Percentiles rank a stretch among this genome's conserved stretches.
Evolutionary conservation across 345 rosid genomes (phyloP).

Genomic region (Dimocarpus longan): DNA sequence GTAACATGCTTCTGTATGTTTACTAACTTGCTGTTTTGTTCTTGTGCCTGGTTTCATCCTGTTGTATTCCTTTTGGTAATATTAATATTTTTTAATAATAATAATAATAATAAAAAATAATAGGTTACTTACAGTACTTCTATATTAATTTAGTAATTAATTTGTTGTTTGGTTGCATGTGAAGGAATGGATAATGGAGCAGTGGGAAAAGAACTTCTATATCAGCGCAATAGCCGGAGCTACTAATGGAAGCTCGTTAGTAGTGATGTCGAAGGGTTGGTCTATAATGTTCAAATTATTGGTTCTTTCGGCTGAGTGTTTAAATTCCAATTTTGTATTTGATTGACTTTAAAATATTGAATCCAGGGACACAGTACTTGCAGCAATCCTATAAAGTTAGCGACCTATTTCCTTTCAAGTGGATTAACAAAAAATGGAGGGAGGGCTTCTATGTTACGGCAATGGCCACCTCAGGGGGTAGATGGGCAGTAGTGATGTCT

Average conservation of each 20-base stretch:
- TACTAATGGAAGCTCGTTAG: conserved; percentile 81
- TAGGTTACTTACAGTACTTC: no score
- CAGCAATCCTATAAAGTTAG: conserved; percentile 98
- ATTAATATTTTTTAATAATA: no score
- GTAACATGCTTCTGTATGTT: conserved; percentile 27
- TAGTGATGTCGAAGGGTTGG: conserved; percentile 96
- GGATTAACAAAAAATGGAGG: conserved; percentile 97
- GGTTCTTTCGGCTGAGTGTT: not conserved
- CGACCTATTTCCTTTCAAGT: conserved; percentile 89
- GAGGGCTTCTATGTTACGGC: conserved; percentile 93
- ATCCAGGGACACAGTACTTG: conserved; percentile 66
- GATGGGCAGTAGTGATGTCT: conserved; percentile 98
- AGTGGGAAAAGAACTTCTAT: conserved; percentile 96
- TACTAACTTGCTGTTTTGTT: not conserved
- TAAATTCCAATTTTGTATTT: not conserved
- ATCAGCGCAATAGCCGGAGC: conserved; percentile 87
- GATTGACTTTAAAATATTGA: conserved; percentile 16
- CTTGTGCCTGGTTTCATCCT: not conserved
- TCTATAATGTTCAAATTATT: not conserved
- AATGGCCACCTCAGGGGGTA: conserved; percentile 91
- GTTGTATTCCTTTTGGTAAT: not conserved
- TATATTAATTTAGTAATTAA: conserved; percentile 9
- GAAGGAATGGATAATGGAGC: conserved; percentile 99
- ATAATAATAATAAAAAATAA: no score
- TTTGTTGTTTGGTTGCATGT: conserved; percentile 19